Base-by-base conservation (phyloP, 768 basidiomycete species). In the Trametes coccinea region DNA sequence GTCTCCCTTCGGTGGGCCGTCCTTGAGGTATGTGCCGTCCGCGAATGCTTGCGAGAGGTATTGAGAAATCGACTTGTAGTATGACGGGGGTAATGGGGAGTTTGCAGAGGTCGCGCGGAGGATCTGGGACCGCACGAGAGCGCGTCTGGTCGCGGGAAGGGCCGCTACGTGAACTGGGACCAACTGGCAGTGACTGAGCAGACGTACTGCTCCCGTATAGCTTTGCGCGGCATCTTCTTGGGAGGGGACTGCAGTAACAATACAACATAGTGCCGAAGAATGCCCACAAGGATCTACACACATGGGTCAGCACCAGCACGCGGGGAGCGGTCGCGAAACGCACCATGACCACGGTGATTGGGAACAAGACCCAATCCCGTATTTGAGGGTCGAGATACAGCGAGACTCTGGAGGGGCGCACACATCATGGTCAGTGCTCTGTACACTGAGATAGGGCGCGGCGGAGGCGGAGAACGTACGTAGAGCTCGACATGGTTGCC, bases 301-400 rank as follows among this genome's bases (percentile, higher is more conserved):
- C 47, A 45, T 14, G 55, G 11, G 11, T 53, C 43, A 43, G 27
- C 11, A 40, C 31, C 16, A 13, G 17, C 39, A 9, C 17, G 40
- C 17, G 16, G 31, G 27, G 52, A 43, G 5, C 31, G 7, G 29
- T 47, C 30, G 30, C 40, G 17, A 7, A 62, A 77, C 84, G 69
- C 64, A 93, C 95, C 95, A 97, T 97, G 72, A 98, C 94, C 63
- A 97, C 79, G 53, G 95, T 98, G 76, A 98, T 97, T 55, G 95
- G 95, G 77, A 98, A 94, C 60, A 98, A 77, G 46, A 98, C 88
- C 90, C 89, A 92, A 71, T 91, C 93, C 68, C 95, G 86, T 74
- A 98, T 98, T 76, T 95, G 92, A 45, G 95, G 95, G 78, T 98
- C 95, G 50, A 98, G 87, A 76, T 94, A 88, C 31, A 88, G 72